Conservation (phyloP, 140 eudicot species). For the Senecio squalidus region DNA sequence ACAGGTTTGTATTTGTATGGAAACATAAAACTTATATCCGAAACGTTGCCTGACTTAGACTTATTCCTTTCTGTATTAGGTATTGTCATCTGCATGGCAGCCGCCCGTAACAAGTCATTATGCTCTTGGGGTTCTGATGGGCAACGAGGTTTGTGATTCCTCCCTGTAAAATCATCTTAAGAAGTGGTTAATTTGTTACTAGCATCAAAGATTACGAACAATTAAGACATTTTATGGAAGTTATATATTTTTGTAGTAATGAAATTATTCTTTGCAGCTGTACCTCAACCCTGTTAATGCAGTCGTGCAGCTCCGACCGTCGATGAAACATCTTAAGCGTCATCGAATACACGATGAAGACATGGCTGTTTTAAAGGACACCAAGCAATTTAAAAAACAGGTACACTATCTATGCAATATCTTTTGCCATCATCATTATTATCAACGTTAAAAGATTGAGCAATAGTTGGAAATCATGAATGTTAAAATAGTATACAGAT, state of each 20-base stretch:
- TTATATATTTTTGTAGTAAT: constrained; percentile 8
- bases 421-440: neutral
- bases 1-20: constrained; percentile 51
- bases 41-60: neutral
- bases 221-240: constrained; percentile 3
- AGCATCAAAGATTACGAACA: neutral
- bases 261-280: constrained; percentile 58
- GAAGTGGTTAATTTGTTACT: neutral
- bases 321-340: constrained; percentile 51
- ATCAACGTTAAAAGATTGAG: neutral
- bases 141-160: constrained; percentile 50
- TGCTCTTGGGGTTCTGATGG: constrained; percentile 70
- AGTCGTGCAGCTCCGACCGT: constrained; percentile 91
- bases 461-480: neutral
- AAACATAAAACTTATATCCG: neutral
- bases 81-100: constrained; percentile 56
- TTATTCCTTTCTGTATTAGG: constrained; percentile 23
- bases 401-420: constrained; percentile 28
- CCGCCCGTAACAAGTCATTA: constrained; percentile 40
- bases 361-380: constrained; percentile 19
- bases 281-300: constrained; percentile 81
- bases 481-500: neutral
- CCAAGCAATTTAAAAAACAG: constrained; percentile 54
- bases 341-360: constrained; percentile 31
- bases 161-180: neutral